Percentiles rank a stretch among this genome's conserved stretches.
Evolutionary conservation across 139 green algal genomes (phyloP).

Genomic region (Chlamydomonas sphaeroides): DNA sequence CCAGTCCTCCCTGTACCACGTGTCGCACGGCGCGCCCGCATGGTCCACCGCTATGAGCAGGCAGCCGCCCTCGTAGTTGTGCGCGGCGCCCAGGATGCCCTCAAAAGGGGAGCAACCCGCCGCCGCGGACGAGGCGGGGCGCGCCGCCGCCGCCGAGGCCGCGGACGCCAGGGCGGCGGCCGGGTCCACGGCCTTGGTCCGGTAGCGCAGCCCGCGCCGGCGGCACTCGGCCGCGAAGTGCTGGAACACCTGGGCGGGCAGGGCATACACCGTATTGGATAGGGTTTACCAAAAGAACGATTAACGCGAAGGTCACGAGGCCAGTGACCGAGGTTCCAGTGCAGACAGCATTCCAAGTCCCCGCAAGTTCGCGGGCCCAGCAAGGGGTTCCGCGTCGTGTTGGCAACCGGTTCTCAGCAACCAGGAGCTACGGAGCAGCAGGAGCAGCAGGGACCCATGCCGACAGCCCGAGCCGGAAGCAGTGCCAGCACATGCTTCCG

Average conservation of each 20-base stretch:
- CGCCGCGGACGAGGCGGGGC: neutral
- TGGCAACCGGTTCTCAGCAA: too few relatives aligned
- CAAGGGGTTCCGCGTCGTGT: too few relatives aligned
- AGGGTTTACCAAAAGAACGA: too few relatives aligned
- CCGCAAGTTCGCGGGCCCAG: too few relatives aligned
- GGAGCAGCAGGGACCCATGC: too few relatives aligned
- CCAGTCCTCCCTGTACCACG: constrained; percentile 53
- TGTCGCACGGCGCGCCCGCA: neutral
- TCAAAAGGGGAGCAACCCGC: constrained; percentile 35
- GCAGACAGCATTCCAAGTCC: too few relatives aligned
- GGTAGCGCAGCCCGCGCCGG: constrained; percentile 52
- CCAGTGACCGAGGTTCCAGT: too few relatives aligned
- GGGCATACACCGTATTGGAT: too few relatives aligned
- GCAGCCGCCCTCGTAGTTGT: constrained; percentile 79
- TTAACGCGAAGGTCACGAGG: too few relatives aligned
- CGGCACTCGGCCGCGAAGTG: constrained; percentile 52
- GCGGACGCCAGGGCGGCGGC: neutral
- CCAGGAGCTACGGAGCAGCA: too few relatives aligned
- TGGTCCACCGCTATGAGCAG: constrained; percentile 68
- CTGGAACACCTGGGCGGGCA: constrained; percentile 59
- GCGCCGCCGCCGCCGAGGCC: neutral
- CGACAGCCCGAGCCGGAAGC: too few relatives aligned
- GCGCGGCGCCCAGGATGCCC: constrained; percentile 53
- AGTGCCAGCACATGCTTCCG: too few relatives aligned
- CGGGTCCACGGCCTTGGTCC: constrained; percentile 3